Percentiles rank a stretch among this genome's conserved stretches.
phyloP scores from a whole-genome alignment of 768 basidiomycete genomes.

The Hortiboletus flavorubellus region DNA sequence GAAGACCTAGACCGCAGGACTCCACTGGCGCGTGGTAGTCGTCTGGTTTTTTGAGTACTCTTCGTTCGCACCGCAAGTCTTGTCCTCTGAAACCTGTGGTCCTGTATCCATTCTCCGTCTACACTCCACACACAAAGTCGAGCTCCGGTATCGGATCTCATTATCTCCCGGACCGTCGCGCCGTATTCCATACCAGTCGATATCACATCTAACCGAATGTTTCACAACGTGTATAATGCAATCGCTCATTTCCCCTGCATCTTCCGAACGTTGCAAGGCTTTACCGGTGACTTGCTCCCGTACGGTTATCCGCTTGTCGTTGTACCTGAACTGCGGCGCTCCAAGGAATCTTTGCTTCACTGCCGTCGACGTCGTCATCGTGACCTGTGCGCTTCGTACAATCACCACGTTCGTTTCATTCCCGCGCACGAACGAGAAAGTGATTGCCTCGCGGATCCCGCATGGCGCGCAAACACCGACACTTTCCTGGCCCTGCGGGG shows the following conservation, averaged over 20 bases:
- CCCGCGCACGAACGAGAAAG: conserved; percentile 22
- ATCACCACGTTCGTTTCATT: conserved; percentile 26
- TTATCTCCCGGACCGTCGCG: conserved; percentile 14
- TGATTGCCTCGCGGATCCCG: conserved; percentile 28
- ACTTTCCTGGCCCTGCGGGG: not conserved
- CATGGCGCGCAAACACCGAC: conserved; percentile 27
- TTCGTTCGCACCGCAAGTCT: not conserved
- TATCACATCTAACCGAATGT: conserved; percentile 30
- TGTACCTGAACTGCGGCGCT: conserved; percentile 22
- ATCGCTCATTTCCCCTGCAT: conserved; percentile 14
- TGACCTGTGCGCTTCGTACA: conserved; percentile 11
- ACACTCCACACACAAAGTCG: conserved; percentile 1
- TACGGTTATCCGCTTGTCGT: conserved; percentile 11
- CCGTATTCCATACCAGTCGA: not conserved
- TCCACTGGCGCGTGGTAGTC: conserved; percentile 28
- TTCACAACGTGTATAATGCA: conserved; percentile 6
- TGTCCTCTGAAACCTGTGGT: conserved; percentile 19
- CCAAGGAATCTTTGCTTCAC: conserved; percentile 10
- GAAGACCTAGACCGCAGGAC: conserved; percentile 28
- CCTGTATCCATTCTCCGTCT: conserved; percentile 1
- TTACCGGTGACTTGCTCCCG: conserved; percentile 1
- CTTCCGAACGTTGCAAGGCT: conserved; percentile 5
- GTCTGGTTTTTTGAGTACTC: conserved; percentile 16
- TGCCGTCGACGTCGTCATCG: conserved; percentile 24
- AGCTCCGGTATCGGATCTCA: conserved; percentile 26